Evolutionary conservation across 352 stramenopile species (phyloP).

Genomic region (Achlya hypogyna): DNA sequence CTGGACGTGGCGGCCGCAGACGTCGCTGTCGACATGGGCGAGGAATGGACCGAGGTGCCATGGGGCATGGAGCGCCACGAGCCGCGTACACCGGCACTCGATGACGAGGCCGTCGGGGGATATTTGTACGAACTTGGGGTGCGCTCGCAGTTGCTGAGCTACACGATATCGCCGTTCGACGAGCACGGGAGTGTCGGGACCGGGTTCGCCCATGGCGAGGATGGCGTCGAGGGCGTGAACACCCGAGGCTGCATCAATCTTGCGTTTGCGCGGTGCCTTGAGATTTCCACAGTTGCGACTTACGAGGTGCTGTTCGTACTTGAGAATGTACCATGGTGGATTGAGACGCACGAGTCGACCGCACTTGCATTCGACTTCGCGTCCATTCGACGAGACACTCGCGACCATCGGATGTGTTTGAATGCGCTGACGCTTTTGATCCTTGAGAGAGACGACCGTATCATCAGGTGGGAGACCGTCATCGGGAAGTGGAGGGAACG

Average conservation of each 20-base stretch:
- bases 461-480: no score
- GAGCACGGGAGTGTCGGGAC: not conserved
- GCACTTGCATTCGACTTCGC: slow-evolving; percentile 55
- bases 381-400: slow-evolving; percentile 38
- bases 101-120: slow-evolving; percentile 56
- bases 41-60: slow-evolving; percentile 57
- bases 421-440: slow-evolving; percentile 56
- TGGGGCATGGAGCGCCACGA: slow-evolving; percentile 39
- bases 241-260: not conserved
- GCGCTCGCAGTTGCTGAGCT: slow-evolving; percentile 22
- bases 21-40: slow-evolving; percentile 30
- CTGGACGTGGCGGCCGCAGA: not conserved
- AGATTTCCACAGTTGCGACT: slow-evolving; percentile 52
- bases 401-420: slow-evolving; percentile 47
- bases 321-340: slow-evolving; percentile 77
- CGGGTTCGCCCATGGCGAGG: not conserved
- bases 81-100: slow-evolving; percentile 53
- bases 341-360: slow-evolving; percentile 61
- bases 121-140: slow-evolving; percentile 45
- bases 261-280: not conserved
- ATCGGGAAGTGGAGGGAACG: no score
- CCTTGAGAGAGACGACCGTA: slow-evolving; percentile 17
- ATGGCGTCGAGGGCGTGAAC: not conserved
- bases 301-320: slow-evolving; percentile 78
- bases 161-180: not conserved